A percentile compares a stretch with the other conserved stretches of the same genome.
Conservation (phyloP, 106 monocot species). For the Dendrobium nobile region DNA sequence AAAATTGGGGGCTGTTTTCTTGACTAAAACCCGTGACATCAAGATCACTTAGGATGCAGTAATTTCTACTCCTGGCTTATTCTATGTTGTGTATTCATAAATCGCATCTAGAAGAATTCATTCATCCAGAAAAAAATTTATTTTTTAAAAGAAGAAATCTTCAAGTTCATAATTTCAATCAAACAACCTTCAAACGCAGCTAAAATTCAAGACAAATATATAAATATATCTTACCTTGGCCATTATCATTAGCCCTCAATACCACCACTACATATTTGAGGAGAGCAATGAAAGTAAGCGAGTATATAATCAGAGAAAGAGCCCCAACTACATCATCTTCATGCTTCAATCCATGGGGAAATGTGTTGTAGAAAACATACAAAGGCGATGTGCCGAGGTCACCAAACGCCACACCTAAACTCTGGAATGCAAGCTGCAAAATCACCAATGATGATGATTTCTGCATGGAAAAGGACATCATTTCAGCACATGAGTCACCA, state of each 20-base stretch:
- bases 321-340: constrained; percentile 79
- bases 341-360: constrained; percentile 68
- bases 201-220: too few species aligned
- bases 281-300: constrained; percentile 78
- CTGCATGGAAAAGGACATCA: constrained; percentile 36
- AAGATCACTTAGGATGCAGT: too few species aligned
- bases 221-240: constrained; percentile 55
- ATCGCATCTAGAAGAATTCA: too few species aligned
- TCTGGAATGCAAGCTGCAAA: constrained; percentile 77
- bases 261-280: constrained; percentile 88
- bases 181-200: too few species aligned
- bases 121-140: too few species aligned
- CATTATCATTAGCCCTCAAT: constrained; percentile 86
- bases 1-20: too few species aligned
- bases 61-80: background rate
- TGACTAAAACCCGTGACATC: too few species aligned
- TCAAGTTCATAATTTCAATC: too few species aligned
- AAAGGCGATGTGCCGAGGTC: constrained; percentile 91
- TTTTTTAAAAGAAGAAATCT: too few species aligned
- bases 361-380: constrained; percentile 90
- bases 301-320: constrained; percentile 94
- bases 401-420: constrained; percentile 88
- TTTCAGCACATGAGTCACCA: background rate
- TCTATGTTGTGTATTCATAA: too few species aligned
- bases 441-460: constrained; percentile 59